These are phyloP conservation scores for Starmerella davenportii DNA, from an alignment of 805 yeast species.

Conservation along the genomic window DNA sequence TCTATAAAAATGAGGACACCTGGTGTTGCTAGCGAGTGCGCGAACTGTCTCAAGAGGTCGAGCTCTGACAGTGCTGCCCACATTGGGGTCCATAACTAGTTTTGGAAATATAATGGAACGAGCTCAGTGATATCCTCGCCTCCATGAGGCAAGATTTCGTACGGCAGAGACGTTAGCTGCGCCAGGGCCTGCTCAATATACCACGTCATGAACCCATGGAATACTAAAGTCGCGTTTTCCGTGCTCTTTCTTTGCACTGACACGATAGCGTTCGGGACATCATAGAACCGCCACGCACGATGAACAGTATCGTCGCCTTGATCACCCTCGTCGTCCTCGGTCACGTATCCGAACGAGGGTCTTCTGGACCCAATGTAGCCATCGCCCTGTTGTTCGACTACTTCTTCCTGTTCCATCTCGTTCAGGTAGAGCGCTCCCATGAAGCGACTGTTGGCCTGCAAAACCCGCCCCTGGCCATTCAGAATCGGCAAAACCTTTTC, in stretches of 20 bases:
- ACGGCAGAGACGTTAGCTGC: conserved; percentile 14
- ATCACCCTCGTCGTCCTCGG: conserved; percentile 66
- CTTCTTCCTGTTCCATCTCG: not conserved
- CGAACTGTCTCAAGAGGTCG: no score
- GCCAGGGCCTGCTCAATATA: conserved; percentile 32
- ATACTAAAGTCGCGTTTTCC: conserved; percentile 42
- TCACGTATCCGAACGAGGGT: conserved; percentile 43
- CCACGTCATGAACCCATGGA: conserved; percentile 54
- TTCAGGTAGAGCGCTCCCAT: not conserved
- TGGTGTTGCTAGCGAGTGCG: no score
- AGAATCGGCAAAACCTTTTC: conserved; percentile 34
- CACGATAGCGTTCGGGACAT: conserved; percentile 66
- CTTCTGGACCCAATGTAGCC: not conserved
- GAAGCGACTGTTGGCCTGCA: conserved; percentile 3
- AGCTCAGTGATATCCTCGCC: conserved; percentile 20
- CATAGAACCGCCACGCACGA: conserved; percentile 36
- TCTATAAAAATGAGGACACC: no score
- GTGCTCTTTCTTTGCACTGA: conserved; percentile 1
- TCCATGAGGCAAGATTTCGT: conserved; percentile 15
- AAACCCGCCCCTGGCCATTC: conserved; percentile 26
- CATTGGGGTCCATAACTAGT: no score
- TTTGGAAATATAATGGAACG: conserved; percentile 19
- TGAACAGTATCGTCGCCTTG: conserved; percentile 75
- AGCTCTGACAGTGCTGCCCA: not conserved
- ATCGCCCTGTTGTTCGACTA: not conserved